phyloP scores from a whole-genome alignment of 768 basidiomycete species.

The Boletellus ananas region DNA sequence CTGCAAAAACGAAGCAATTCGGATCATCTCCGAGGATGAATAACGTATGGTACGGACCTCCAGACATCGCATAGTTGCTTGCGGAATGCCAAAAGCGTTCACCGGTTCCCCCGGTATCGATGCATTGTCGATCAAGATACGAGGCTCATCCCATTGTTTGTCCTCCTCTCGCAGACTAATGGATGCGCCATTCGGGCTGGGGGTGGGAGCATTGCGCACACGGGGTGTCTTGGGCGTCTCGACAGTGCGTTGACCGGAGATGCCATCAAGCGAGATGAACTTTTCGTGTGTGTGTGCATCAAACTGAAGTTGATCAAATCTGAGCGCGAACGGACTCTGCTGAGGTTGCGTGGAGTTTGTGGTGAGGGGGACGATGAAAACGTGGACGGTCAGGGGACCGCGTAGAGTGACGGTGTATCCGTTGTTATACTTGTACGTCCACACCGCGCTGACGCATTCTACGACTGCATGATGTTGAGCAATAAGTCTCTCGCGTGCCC shows the following conservation, averaged over 20 bases:
- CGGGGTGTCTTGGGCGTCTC: constrained; percentile 41
- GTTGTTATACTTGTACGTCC: constrained; percentile 79
- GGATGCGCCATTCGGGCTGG: constrained; percentile 30
- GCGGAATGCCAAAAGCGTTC: constrained; percentile 84
- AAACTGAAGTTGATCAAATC: constrained; percentile 72
- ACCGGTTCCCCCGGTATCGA: constrained; percentile 80
- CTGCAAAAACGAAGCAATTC: constrained; percentile 31
- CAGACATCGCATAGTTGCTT: constrained; percentile 85
- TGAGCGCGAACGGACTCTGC: constrained; percentile 38
- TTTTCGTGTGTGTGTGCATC: constrained; percentile 74
- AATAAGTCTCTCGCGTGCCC: constrained; percentile 65
- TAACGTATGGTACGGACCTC: constrained; percentile 47
- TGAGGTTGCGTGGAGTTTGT: constrained; percentile 17
- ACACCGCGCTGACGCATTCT: constrained; percentile 69
- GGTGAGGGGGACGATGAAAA: constrained; percentile 35
- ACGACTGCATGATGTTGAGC: constrained; percentile 48
- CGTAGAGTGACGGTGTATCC: constrained; percentile 76
- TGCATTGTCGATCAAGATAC: constrained; percentile 55
- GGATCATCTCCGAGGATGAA: constrained; percentile 1
- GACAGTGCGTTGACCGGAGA: constrained; percentile 46
- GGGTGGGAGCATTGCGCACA: constrained; percentile 32
- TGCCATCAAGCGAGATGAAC: constrained; percentile 61
- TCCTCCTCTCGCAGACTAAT: constrained; percentile 44
- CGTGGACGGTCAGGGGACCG: constrained; percentile 69
- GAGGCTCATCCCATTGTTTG: constrained; percentile 64